Base-by-base conservation (phyloP, 2,329 filamentous ascomycete species). In the Geosmithia flava region DNA sequence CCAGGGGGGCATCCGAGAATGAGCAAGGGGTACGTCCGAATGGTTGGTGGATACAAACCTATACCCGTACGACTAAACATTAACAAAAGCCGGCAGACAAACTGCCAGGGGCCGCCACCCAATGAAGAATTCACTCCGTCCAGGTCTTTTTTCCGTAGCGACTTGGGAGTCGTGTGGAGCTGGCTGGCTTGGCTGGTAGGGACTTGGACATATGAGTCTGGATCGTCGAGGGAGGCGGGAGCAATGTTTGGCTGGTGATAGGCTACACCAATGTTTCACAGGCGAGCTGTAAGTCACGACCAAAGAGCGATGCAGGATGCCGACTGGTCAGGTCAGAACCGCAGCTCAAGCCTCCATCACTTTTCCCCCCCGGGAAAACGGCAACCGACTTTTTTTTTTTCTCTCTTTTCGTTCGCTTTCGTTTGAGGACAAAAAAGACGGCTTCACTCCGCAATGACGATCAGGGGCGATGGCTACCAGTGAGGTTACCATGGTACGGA, bases 91-190 rank as follows among this genome's bases (percentile, higher is more conserved):
- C 29, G 42, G 43, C 33, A 42, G 40, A 42, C 40, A 42, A 42
- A 20, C 40, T 42, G 40, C 42, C 17, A 44, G 42, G 42, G 23
- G 13, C 19, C 42, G 20, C 17, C 13, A 20, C 8, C 44, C 44
- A 45, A 23, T 33, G 20, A 45, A 45, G 23, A n/a, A 37, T 37
- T 16, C 7, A 23, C 20, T 17, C 7, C 11, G 3, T 19, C 27
- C n/a, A 13, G 13, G 33, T n/a, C 45, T 30, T n/a, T n/a, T n/a
- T n/a, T 5, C 30, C 30, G 45, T n/a, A 19, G 42, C 20, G 47
- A 42, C 29, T 68, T 66, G 61, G 66, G 67, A 55, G 65, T 62
- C 62, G 59, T 54, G 57, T 59, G 59, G 63, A 61, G 61, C 56
- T 55, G n/a, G n/a, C n/a, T n/a, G n/a, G n/a, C n/a, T n/a, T n/a